A percentile compares a stretch with the other conserved stretches of the same genome.
phyloP scores from a whole-genome alignment of 1,139 yeast species.

The Candida sp. region DNA sequence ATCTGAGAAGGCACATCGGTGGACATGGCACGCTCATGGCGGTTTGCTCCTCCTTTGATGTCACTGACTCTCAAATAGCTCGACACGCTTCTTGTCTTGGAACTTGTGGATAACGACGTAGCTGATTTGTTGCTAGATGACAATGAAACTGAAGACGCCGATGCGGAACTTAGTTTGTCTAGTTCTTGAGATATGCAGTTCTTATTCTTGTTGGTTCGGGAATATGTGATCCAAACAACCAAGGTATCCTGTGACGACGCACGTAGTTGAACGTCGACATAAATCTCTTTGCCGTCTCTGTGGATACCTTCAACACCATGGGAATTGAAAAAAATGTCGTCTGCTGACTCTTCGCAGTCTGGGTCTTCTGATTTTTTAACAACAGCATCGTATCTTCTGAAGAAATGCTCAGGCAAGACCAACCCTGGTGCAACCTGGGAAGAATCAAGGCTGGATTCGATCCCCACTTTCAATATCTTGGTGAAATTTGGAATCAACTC shows the following conservation, averaged over 20 bases:
- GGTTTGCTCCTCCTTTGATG: conserved; percentile 6
- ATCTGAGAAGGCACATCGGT: conserved; percentile 58
- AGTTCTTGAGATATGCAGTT: conserved; percentile 28
- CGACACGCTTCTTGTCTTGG: conserved; percentile 6
- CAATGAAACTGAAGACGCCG: conserved; percentile 13
- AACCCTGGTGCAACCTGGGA: conserved; percentile 53
- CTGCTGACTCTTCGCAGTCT: conserved; percentile 22
- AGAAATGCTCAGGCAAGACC: conserved; percentile 87
- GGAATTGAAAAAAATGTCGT: conserved; percentile 58
- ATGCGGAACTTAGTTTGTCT: conserved; percentile 26
- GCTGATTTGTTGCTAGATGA: conserved; percentile 11
- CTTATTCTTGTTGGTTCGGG: conserved; percentile 44
- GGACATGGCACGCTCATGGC: conserved; percentile 14
- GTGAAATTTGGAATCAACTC: conserved; percentile 70
- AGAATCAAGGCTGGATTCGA: conserved; percentile 41
- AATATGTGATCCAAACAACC: conserved; percentile 89
- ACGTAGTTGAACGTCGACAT: conserved; percentile 81
- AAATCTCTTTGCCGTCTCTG: conserved; percentile 66
- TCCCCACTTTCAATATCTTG: conserved; percentile 53
- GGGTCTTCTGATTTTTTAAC: conserved; percentile 19
- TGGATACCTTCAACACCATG: conserved; percentile 72
- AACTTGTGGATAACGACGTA: conserved; percentile 7
- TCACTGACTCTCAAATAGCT: conserved; percentile 4
- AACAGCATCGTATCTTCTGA: conserved; percentile 58
- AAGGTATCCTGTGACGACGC: conserved; percentile 63